A percentile compares a stretch with the other conserved stretches of the same genome.
Conservation (phyloP, 2,329 filamentous ascomycete genomes). For the Fusarium brevicatenulatum region DNA sequence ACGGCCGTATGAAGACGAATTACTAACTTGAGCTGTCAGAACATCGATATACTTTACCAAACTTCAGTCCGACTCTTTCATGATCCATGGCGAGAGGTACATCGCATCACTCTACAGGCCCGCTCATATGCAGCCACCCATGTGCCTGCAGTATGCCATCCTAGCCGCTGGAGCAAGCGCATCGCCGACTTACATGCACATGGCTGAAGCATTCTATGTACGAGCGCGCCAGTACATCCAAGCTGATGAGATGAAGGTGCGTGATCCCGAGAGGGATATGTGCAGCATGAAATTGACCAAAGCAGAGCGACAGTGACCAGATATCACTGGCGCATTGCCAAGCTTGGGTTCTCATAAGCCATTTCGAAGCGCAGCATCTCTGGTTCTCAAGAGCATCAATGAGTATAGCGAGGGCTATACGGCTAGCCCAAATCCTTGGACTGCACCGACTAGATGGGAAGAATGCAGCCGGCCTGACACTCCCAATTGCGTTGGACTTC, state of each 20-base stretch:
- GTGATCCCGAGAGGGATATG: background rate
- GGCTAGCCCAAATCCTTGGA: slow-evolving; percentile 81
- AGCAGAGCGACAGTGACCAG: slow-evolving; percentile 59
- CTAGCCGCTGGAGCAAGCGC: slow-evolving; percentile 78
- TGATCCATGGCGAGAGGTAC: slow-evolving; percentile 80
- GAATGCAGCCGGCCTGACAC: slow-evolving; percentile 19
- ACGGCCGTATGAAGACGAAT: fast-evolving
- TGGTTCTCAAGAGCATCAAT: slow-evolving; percentile 85
- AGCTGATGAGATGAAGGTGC: slow-evolving; percentile 78
- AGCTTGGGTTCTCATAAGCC: slow-evolving; percentile 75
- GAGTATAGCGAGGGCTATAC: slow-evolving; percentile 75
- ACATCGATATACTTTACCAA: slow-evolving; percentile 71
- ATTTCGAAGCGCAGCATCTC: slow-evolving; percentile 82
- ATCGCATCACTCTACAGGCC: slow-evolving; percentile 74
- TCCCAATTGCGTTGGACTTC: slow-evolving; percentile 76
- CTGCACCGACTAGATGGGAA: slow-evolving; percentile 65
- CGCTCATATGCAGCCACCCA: slow-evolving; percentile 78
- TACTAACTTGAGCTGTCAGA: background rate
- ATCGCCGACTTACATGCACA: slow-evolving; percentile 72
- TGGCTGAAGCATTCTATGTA: slow-evolving; percentile 81
- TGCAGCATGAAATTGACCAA: slow-evolving; percentile 64
- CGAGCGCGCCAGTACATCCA: slow-evolving; percentile 85
- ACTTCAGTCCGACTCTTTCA: slow-evolving; percentile 74
- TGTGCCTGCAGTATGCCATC: slow-evolving; percentile 83
- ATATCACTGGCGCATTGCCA: slow-evolving; percentile 67